Percentiles rank a stretch among this genome's conserved stretches.
phyloP scores from a whole-genome alignment of 176 grass and related monocot species.

The Melocanna baccifera region DNA sequence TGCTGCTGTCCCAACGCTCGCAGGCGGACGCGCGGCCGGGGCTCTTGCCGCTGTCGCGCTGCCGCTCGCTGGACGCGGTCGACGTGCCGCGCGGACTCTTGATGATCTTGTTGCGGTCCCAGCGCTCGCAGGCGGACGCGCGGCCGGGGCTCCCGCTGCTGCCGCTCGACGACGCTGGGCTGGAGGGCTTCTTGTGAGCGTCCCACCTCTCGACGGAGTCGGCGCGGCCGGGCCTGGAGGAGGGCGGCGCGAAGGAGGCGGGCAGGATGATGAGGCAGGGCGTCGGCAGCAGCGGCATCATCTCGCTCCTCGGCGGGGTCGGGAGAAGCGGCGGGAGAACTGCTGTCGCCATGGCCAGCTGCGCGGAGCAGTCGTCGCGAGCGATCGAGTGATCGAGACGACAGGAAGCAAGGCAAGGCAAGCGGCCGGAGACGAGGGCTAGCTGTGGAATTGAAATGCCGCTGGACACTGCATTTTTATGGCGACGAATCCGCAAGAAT shows the following conservation, averaged over 20 bases:
- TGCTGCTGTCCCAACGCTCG: not conserved
- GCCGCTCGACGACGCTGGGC: not conserved
- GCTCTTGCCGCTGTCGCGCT: too few species aligned
- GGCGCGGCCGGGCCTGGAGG: not conserved
- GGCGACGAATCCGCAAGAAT: too few species aligned
- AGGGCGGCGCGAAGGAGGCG: not conserved
- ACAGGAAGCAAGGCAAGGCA: too few species aligned
- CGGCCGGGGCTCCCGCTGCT: not conserved
- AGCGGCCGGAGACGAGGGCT: too few species aligned
- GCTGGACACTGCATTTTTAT: too few species aligned
- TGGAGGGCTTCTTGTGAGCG: not conserved
- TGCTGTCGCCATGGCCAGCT: not conserved
- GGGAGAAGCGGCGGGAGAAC: constrained; percentile 11
- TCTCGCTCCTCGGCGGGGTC: not conserved
- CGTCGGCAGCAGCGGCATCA: not conserved
- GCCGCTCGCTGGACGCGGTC: not conserved
- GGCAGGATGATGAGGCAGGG: not conserved
- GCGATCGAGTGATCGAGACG: too few species aligned
- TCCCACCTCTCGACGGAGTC: not conserved
- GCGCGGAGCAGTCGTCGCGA: not conserved
- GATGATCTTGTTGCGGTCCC: not conserved
- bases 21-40: not conserved
- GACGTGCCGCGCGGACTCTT: not conserved
- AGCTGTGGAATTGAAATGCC: too few species aligned
- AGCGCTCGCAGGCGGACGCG: not conserved